phyloP scores from a whole-genome alignment of 2,329 filamentous ascomycete genomes.

The Podosphaera xanthii region DNA sequence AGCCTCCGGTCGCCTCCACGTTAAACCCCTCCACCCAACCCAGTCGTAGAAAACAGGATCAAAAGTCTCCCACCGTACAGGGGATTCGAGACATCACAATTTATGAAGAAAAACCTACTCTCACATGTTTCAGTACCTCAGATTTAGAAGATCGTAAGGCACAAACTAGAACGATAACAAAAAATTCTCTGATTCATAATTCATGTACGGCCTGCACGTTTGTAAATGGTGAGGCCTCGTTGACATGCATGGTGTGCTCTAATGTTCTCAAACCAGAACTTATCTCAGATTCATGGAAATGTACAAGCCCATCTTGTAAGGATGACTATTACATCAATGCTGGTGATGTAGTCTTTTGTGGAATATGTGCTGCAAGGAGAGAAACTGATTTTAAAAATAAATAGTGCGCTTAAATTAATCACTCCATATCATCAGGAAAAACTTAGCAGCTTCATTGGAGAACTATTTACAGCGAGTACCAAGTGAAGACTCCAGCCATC shows the following conservation, averaged over 20 bases:
- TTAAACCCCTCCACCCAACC: neutral
- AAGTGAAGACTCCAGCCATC: no score
- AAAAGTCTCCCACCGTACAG: neutral
- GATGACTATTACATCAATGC: slow-evolving; percentile 41
- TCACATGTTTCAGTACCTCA: neutral
- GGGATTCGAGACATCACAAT: neutral
- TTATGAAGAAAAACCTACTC: neutral
- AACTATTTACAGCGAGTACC: no score
- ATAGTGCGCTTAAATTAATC: no score
- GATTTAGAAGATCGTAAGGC: neutral
- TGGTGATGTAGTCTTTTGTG: slow-evolving; percentile 45
- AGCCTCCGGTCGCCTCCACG: neutral
- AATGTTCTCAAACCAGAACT: slow-evolving; percentile 38
- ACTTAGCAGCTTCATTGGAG: no score
- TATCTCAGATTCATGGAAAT: slow-evolving; percentile 39
- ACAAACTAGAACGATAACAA: neutral
- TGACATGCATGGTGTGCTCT: slow-evolving; percentile 45
- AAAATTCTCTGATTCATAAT: neutral
- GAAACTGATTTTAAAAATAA: slow-evolving; percentile 1
- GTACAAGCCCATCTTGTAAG: slow-evolving; percentile 30
- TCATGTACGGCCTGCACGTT: slow-evolving; percentile 46
- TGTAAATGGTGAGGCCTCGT: slow-evolving; percentile 27
- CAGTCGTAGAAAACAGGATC: neutral
- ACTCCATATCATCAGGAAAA: no score
- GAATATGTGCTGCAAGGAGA: slow-evolving; percentile 32